phyloP scores from a whole-genome alignment of 352 stramenopile species.

The Nothophytophthora sp. region DNA sequence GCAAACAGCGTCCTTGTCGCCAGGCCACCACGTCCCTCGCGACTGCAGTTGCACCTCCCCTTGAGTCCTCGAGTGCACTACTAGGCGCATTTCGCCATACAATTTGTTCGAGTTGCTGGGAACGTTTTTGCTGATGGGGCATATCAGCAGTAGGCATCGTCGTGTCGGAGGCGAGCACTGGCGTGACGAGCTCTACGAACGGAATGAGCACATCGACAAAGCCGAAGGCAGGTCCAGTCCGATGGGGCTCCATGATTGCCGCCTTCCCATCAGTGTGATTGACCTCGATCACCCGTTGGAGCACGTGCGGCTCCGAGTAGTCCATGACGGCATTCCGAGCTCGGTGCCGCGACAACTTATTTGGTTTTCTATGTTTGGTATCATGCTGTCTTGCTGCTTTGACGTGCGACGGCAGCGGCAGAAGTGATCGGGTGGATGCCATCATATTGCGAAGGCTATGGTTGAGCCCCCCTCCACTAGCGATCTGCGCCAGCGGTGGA shows the following conservation, averaged over 20 bases:
- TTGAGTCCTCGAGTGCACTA: not conserved
- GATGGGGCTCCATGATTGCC: conserved; percentile 18
- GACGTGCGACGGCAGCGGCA: not conserved
- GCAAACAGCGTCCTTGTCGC: conserved; percentile 27
- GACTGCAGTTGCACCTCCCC: not conserved
- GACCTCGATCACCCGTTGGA: conserved; percentile 37
- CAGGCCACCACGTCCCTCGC: conserved; percentile 25
- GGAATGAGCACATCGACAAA: conserved; percentile 14
- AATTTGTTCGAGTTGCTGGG: conserved; percentile 15
- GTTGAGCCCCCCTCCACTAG: not conserved
- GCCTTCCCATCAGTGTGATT: not conserved
- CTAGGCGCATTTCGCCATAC: conserved; percentile 23
- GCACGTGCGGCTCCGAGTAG: conserved; percentile 28
- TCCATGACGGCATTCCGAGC: conserved; percentile 44
- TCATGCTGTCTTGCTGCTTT: conserved; percentile 6
- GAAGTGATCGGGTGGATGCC: conserved; percentile 12
- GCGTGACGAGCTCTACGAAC: conserved; percentile 14
- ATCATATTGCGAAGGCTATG: conserved; percentile 16
- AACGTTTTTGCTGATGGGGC: too few relatives aligned
- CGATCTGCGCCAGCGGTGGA: conserved; percentile 13
- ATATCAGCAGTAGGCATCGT: not conserved
- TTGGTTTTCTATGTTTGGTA: too few relatives aligned
- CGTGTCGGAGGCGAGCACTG: conserved; percentile 6
- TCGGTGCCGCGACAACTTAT: conserved; percentile 15
- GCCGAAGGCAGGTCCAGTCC: not conserved